These are phyloP conservation scores for Schizophyllum commune DNA, from an alignment of 1,284 basidiomycete species.

Conservation along the genomic window DNA sequence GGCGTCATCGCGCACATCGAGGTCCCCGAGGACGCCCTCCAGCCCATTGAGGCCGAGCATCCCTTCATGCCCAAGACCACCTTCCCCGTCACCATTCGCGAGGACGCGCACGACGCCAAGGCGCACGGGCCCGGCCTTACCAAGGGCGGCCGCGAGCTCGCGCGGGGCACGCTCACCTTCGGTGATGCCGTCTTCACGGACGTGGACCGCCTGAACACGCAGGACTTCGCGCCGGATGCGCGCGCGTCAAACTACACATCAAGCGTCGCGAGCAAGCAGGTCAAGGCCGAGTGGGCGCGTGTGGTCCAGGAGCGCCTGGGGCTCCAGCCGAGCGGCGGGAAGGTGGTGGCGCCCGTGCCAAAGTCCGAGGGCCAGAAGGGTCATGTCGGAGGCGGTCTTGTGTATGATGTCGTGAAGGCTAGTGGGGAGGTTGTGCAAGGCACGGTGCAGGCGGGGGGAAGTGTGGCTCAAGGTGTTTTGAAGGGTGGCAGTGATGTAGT, in stretches of 20 bases:
- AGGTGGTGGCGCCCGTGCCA: background rate
- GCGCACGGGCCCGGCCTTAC: slow-evolving; percentile 17
- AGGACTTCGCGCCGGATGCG: slow-evolving; percentile 9
- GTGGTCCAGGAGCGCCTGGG: background rate
- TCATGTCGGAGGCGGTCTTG: background rate
- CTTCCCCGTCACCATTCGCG: slow-evolving; percentile 13
- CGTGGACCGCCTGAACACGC: slow-evolving; percentile 12
- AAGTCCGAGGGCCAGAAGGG: background rate
- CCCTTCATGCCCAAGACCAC: slow-evolving; percentile 17
- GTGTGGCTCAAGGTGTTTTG: background rate
- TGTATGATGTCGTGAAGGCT: background rate
- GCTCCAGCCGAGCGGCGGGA: background rate
- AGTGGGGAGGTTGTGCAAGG: background rate
- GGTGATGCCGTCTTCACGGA: slow-evolving; percentile 13
- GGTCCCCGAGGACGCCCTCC: slow-evolving; percentile 15
- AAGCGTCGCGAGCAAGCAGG: background rate
- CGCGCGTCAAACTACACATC: background rate
- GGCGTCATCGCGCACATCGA: slow-evolving; percentile 18
- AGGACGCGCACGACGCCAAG: slow-evolving; percentile 11
- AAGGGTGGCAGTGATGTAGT: background rate
- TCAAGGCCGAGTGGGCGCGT: background rate
- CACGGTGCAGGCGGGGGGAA: background rate
- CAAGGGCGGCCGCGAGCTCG: slow-evolving; percentile 7
- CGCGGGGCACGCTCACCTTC: slow-evolving; percentile 14
- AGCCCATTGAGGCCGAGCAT: slow-evolving; percentile 3